phyloP scores from a whole-genome alignment of 225 moss, liverwort and hornwort genomes.

The Ulota crispa region DNA sequence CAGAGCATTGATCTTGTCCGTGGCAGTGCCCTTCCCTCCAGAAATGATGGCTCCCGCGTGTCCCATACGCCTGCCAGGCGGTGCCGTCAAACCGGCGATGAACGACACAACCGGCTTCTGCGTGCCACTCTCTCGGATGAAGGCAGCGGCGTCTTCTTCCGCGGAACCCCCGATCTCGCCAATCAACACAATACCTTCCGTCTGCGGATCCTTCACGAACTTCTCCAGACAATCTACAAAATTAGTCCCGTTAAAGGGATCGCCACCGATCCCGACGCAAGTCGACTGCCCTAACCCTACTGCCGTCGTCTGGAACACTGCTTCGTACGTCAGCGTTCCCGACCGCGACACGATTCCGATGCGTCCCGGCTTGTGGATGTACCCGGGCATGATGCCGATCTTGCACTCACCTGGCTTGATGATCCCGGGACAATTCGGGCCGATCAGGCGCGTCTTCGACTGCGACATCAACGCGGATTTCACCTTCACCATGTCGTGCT shows the following conservation, averaged over 20 bases:
- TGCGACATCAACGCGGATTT: slow-evolving; percentile 54
- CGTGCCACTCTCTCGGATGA: slow-evolving; percentile 83
- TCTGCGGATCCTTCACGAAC: slow-evolving; percentile 93
- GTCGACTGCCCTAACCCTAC: slow-evolving; percentile 96
- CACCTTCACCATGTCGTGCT: slow-evolving; percentile 70
- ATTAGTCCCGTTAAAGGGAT: slow-evolving; percentile 97
- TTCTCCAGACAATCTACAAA: slow-evolving; percentile 93
- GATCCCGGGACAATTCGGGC: slow-evolving; percentile 69
- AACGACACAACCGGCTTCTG: slow-evolving; percentile 94
- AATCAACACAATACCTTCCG: slow-evolving; percentile 94
- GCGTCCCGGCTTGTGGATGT: slow-evolving; percentile 62
- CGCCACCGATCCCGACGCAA: slow-evolving; percentile 93
- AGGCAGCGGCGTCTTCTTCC: slow-evolving; percentile 78
- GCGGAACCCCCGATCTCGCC: slow-evolving; percentile 71
- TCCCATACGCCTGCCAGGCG: slow-evolving; percentile 95
- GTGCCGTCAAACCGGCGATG: slow-evolving; percentile 95
- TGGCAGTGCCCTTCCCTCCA: slow-evolving; percentile 92
- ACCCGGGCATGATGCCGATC: slow-evolving; percentile 73
- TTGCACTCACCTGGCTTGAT: slow-evolving; percentile 76
- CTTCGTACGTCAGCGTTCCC: slow-evolving; percentile 65
- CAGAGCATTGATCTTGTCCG: slow-evolving; percentile 87
- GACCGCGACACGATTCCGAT: slow-evolving; percentile 68
- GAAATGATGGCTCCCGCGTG: slow-evolving; percentile 98
- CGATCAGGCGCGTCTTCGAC: slow-evolving; percentile 59
- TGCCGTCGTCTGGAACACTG: slow-evolving; percentile 86